A percentile compares a stretch with the other conserved stretches of the same genome.
phyloP scores from a whole-genome alignment of 768 basidiomycete genomes.

The Hirschioporus abietinus region DNA sequence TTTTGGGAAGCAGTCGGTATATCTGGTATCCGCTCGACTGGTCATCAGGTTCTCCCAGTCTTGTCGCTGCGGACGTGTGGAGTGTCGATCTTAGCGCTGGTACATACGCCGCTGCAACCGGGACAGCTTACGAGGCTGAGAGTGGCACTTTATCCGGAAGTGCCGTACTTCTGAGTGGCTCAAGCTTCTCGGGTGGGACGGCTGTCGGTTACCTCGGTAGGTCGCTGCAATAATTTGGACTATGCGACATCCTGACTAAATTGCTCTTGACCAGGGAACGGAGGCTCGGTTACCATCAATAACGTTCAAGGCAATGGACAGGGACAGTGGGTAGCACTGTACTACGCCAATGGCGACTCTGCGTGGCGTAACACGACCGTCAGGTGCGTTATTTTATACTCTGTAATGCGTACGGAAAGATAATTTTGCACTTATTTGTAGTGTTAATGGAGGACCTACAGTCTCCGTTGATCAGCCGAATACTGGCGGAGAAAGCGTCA shows the following conservation, averaged over 20 bases:
- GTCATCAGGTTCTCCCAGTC: slow-evolving; percentile 47
- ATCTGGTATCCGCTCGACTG: slow-evolving; percentile 59
- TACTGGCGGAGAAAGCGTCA: slow-evolving; percentile 47
- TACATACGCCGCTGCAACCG: slow-evolving; percentile 44
- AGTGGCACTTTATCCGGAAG: slow-evolving; percentile 42
- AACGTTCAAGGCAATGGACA: slow-evolving; percentile 49
- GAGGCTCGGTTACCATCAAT: slow-evolving; percentile 51
- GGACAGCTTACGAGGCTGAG: slow-evolving; percentile 54
- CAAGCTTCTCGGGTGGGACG: slow-evolving; percentile 47
- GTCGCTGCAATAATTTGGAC: slow-evolving; percentile 9
- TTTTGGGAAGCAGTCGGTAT: slow-evolving; percentile 53
- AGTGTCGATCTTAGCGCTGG: slow-evolving; percentile 43
- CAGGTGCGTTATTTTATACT: slow-evolving; percentile 31
- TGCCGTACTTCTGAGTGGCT: slow-evolving; percentile 36
- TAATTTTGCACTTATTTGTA: slow-evolving; percentile 15
- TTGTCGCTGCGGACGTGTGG: slow-evolving; percentile 55
- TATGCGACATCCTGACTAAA: not conserved
- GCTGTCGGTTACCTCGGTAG: slow-evolving; percentile 52
- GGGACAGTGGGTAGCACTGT: slow-evolving; percentile 56
- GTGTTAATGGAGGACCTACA: slow-evolving; percentile 52
- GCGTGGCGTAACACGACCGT: slow-evolving; percentile 56
- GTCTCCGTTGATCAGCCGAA: slow-evolving; percentile 53
- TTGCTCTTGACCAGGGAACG: slow-evolving; percentile 35
- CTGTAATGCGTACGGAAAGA: not conserved
- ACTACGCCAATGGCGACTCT: slow-evolving; percentile 57